Percentiles rank a stretch among this genome's conserved stretches.
These are phyloP conservation scores for Pseudogymnoascus sp. DNA, from an alignment of 2,329 filamentous ascomycete genomes.

Conservation along the genomic window DNA sequence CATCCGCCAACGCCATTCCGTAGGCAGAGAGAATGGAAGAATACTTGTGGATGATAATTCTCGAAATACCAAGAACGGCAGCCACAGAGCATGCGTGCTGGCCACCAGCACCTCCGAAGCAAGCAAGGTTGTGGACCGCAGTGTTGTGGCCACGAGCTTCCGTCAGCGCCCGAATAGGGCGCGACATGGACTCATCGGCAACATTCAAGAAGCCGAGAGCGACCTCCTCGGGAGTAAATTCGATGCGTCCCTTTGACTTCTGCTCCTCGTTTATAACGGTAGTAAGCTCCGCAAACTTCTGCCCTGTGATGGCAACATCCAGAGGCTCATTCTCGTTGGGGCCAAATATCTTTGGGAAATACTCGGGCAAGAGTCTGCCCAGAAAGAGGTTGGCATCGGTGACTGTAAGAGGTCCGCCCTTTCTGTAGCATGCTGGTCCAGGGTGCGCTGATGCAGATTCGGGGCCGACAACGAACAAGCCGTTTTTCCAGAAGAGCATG, in stretches of 20 bases:
- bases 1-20: slow-evolving; percentile 85
- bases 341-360: slow-evolving; percentile 91
- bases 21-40: slow-evolving; percentile 85
- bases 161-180: slow-evolving; percentile 80
- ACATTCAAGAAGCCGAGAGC: slow-evolving; percentile 71
- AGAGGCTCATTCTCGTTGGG: slow-evolving; percentile 76
- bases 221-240: slow-evolving; percentile 58
- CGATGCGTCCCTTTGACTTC: slow-evolving; percentile 40
- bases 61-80: slow-evolving; percentile 72
- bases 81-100: slow-evolving; percentile 86
- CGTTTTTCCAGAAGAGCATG: slow-evolving; percentile 59
- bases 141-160: slow-evolving; percentile 89
- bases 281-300: slow-evolving; percentile 66
- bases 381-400: slow-evolving; percentile 87
- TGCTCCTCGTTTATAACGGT: slow-evolving; percentile 70
- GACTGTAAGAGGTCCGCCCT: slow-evolving; percentile 79
- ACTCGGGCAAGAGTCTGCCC: slow-evolving; percentile 74
- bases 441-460: slow-evolving; percentile 67
- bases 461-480: slow-evolving; percentile 64
- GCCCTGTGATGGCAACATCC: slow-evolving; percentile 66
- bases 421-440: slow-evolving; percentile 83
- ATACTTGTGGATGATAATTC: slow-evolving; percentile 78
- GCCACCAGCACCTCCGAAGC: slow-evolving; percentile 85
- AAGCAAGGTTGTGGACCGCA: slow-evolving; percentile 75
- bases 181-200: slow-evolving; percentile 83